Percentiles rank a stretch among this genome's conserved stretches.
phyloP scores from a whole-genome alignment of 2,329 filamentous ascomycete genomes.

The Penicillium sp. region DNA sequence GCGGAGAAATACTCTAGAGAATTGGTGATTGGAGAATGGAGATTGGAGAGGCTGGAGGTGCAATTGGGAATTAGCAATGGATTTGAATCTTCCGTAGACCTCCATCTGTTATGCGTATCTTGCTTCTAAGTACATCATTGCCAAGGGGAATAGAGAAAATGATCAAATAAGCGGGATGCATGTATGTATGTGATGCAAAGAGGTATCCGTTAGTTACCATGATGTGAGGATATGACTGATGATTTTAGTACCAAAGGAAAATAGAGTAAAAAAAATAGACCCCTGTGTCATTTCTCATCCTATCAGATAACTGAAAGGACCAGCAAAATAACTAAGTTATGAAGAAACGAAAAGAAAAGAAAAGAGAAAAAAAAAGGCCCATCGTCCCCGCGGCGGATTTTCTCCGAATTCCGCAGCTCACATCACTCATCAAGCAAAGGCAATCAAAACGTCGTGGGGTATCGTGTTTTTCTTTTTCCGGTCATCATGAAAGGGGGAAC shows the following conservation, averaged over 20 bases:
- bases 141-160: background rate
- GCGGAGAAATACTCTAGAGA: background rate
- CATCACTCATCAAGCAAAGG: slow-evolving; percentile 26
- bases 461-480: slow-evolving; percentile 33
- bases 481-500: slow-evolving; percentile 14
- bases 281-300: slow-evolving; percentile 3
- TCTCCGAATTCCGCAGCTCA: slow-evolving; percentile 7
- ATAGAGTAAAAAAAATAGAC: background rate
- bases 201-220: background rate
- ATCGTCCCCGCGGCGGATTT: slow-evolving; percentile 8
- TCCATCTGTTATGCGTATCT: background rate
- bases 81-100: too few species aligned
- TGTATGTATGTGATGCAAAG: background rate
- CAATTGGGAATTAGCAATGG: too few species aligned
- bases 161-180: background rate
- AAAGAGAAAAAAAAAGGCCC: background rate
- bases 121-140: background rate
- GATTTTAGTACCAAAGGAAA: background rate
- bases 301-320: background rate
- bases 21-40: too few species aligned
- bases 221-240: background rate
- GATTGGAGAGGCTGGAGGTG: background rate
- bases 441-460: slow-evolving; percentile 35
- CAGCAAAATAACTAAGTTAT: background rate
- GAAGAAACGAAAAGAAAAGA: background rate